Conservation (phyloP, 176 grass and related monocot genomes). For the Carex littledalei region DNA sequence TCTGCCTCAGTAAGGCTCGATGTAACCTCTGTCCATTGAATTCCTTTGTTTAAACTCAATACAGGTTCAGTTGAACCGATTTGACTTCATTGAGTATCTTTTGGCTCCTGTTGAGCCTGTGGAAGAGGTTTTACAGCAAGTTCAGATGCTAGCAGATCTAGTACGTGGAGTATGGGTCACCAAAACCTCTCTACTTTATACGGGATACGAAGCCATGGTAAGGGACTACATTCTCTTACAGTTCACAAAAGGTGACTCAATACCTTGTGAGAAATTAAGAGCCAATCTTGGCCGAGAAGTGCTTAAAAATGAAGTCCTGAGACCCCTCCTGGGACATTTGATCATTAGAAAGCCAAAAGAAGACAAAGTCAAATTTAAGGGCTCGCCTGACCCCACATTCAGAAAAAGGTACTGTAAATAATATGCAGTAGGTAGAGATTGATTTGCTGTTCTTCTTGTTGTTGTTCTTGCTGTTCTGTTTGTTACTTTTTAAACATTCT, state of each 20-base stretch:
- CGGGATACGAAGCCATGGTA: neutral
- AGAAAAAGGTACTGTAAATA: conserved; percentile 17
- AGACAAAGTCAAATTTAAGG: conserved; percentile 32
- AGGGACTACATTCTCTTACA: conserved; percentile 37
- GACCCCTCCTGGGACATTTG: neutral
- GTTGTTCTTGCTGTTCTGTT: neutral
- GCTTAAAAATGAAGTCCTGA: neutral
- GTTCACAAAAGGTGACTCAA: conserved; percentile 25
- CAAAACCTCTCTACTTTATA: conserved; percentile 36
- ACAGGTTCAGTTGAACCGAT: conserved; percentile 33
- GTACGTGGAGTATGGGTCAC: conserved; percentile 39
- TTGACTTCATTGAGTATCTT: conserved; percentile 30
- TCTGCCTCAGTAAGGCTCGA: neutral
- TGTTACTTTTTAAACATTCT: neutral
- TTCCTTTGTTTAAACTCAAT: conserved; percentile 3
- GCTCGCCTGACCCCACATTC: conserved; percentile 24
- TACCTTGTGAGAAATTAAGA: conserved; percentile 1
- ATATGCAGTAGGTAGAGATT: neutral
- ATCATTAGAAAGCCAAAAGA: neutral
- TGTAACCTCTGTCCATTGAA: neutral
- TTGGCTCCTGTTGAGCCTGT: conserved; percentile 25
- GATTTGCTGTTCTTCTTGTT: neutral
- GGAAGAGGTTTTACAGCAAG: conserved; percentile 28
- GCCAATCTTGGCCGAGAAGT: neutral
- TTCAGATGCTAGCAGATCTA: conserved; percentile 33